Base-by-base conservation (phyloP, 1,139 yeast species). In the Magnusiomyces fungicola region DNA sequence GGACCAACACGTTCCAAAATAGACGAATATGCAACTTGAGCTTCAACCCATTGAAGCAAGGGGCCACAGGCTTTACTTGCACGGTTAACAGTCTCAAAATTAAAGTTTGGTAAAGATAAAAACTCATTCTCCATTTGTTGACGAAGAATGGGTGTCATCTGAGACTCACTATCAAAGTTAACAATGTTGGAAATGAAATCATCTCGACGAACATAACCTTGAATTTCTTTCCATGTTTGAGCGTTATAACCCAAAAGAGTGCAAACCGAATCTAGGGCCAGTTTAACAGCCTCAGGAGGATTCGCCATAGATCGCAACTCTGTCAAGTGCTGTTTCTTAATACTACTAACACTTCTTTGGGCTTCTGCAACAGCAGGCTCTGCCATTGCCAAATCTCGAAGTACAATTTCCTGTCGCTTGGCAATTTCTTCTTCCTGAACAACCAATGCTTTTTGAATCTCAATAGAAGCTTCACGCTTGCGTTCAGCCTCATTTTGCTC, bases 51-150 rank as follows among this genome's bases (percentile, higher is more conserved):
- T 55, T 81, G 83, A 27, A 86, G 64, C 45, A 92, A 69, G 0
- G 98, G 98, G 0, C 97, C 97, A 70, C 97, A 89, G 0, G 97
- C 97, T 61, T 86, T 88, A 67, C 95, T 84, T 2, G 97, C 97
- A 47, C 97, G 72, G 60, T 86, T 80, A 0, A 87, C 96, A 0
- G 83, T 69, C 49, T 83, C 92, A 59, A 70, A 84, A 43, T 77
- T 87, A 61, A 76, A 90, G 48, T 79, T 84, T 0, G 81, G 76
- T 49, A 81, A 69, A 0, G 82, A 68, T 24, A 90, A 67, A 58
- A 85, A 92, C 0, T 70, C 72, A 1, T 65, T 59, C 48, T 80
- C 81, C 83, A 87, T 80, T 52, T 67, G 73, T 2, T 66, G 62
- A 41, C 86, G 69, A 29, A 81, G 60, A n/a, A 72, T 75, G 1